Evolutionary conservation across 1,284 basidiomycete genomes (phyloP), one percentile per base, ranked within the genome.

Genomic region (Papiliotrema flavescens): DNA sequence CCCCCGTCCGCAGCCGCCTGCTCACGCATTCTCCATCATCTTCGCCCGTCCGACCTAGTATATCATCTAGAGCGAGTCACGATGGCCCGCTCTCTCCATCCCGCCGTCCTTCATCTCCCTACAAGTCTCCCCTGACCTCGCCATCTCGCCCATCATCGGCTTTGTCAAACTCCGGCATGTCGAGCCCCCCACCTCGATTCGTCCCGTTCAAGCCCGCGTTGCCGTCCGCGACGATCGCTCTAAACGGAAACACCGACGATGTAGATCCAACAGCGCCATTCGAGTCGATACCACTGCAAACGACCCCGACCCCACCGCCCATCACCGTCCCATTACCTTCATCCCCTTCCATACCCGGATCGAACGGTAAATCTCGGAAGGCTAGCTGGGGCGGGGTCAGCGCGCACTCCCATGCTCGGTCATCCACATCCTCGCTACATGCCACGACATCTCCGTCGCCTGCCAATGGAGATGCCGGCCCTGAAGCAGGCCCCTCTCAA

Each of bases 251-350:
- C 6, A 49, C 35, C 8, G 50, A 39, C 1, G 57, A 56, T n/a
- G 50, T 41, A 1, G 66, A 67, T 49, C 49, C 55, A 9, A 43
- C 54, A 0, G 64, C 59, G n/a, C 64, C 67, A 13, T 74, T 70
- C 55, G 72, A 74, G 56, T 67, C 66, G 1, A 67, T 74, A 14
- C 58, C 67, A 4, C 51, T 74, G 1, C 55, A 62, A 4, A 55
- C 52, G 8, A 62, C 63, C 1, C 65, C 64, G 5, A 66, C 60
- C 22, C 53, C 55, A 19, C 47, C 57, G 14, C 40, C 54, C 11
- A 13, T 55, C 5, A 49, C 37, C 1, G 58, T 56, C 3, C 63
- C 61, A 1, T 39, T 62, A n/a, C 62, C 62, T 28, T 51, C 55
- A 0, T 63, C 62, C 0, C 62, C 67, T 15, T 39, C 15, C 14